Percentiles rank a stretch among this genome's conserved stretches.
Conservation (phyloP, 257 asterid species). For the Solanum appendiculatum region DNA sequence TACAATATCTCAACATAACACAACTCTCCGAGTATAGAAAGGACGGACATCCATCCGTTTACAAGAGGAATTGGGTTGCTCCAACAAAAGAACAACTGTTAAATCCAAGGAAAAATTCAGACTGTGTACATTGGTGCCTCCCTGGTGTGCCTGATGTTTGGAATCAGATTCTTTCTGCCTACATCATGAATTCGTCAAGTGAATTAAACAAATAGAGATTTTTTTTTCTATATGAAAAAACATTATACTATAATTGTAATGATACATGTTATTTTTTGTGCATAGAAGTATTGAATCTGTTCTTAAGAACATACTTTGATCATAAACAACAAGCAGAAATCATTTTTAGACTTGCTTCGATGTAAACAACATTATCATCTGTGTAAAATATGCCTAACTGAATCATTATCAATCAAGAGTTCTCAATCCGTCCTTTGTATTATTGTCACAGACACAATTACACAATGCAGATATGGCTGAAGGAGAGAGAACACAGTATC, state of each 20-base stretch:
- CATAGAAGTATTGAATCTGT: too few species aligned
- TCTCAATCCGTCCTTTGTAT: too few species aligned
- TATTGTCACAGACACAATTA: too few species aligned
- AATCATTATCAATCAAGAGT: too few species aligned
- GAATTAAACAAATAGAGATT: neutral
- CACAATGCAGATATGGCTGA: too few species aligned
- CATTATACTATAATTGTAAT: neutral
- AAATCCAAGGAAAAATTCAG: constrained; percentile 18
- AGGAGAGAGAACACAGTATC: too few species aligned
- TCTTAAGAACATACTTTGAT: too few species aligned
- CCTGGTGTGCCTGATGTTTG: constrained; percentile 40
- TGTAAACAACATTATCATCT: too few species aligned
- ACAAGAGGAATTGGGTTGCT: constrained; percentile 17
- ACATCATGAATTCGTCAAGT: constrained; percentile 2
- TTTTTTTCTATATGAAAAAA: neutral
- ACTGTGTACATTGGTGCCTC: constrained; percentile 38
- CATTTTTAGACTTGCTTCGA: too few species aligned
- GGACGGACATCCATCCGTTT: constrained; percentile 33
- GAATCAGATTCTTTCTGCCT: constrained; percentile 26
- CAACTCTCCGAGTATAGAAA: constrained; percentile 31
- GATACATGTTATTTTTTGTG: neutral
- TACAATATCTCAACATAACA: constrained; percentile 22
- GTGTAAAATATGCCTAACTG: too few species aligned
- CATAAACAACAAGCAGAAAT: too few species aligned
- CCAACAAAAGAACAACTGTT: constrained; percentile 8